Percentiles rank a stretch among this genome's conserved stretches.
phyloP scores from a whole-genome alignment of 768 basidiomycete genomes.

The Boletellus ananiceps region DNA sequence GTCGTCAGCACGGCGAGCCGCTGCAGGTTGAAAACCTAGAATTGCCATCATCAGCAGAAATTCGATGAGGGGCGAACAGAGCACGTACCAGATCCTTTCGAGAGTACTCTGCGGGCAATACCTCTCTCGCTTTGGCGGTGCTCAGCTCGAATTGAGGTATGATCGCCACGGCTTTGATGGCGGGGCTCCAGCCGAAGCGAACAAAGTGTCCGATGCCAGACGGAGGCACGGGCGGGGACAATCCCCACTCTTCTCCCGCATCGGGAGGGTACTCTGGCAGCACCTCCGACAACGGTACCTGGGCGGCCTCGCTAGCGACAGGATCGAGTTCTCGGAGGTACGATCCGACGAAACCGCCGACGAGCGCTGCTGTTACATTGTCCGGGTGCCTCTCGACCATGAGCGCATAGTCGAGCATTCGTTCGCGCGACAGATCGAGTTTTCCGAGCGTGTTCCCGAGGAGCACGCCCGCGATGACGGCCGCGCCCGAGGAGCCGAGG shows the following conservation, averaged over 20 bases:
- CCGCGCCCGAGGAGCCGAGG: constrained; percentile 95
- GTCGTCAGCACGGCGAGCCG: constrained; percentile 94
- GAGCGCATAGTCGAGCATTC: constrained; percentile 91
- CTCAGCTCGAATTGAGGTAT: constrained; percentile 95
- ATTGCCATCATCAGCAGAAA: background rate
- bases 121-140: constrained; percentile 89
- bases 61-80: background rate
- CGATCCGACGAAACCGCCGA: constrained; percentile 95
- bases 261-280: constrained; percentile 93
- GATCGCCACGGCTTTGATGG: constrained; percentile 89
- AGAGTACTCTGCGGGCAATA: constrained; percentile 80
- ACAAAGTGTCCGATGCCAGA: constrained; percentile 91
- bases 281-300: constrained; percentile 92
- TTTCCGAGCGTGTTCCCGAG: constrained; percentile 81
- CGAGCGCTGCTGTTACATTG: constrained; percentile 95
- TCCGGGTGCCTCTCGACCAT: constrained; percentile 99
- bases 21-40: constrained; percentile 95
- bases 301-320: constrained; percentile 75
- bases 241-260: constrained; percentile 88
- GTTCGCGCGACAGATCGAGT: constrained; percentile 59
- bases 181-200: constrained; percentile 78
- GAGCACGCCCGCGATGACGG: constrained; percentile 96
- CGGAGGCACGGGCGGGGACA: constrained; percentile 84
- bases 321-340: constrained; percentile 89
- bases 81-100: constrained; percentile 77